Evolutionary conservation across 345 rosid genomes (phyloP), one percentile per base, ranked within the genome.

Genomic region (Eutrema japonicum): DNA sequence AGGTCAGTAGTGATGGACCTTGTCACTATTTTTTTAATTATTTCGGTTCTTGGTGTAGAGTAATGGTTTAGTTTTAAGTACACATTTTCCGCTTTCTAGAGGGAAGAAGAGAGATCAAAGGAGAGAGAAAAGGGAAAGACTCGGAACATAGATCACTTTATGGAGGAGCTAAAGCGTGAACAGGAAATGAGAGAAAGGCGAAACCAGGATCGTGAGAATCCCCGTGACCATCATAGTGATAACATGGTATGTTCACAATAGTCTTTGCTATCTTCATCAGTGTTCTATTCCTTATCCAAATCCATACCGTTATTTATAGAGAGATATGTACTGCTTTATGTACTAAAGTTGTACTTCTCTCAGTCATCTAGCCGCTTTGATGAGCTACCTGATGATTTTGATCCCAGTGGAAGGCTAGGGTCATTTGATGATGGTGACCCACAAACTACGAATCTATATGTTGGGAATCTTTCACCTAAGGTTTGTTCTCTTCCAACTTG

Each of bases 381-480:
- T 84, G 97, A 92, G 74, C 84, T 92, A 26, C 90, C 90, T 45
- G 96, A 89, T 81, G 97, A 89, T 48, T 89, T 92, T 69, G 97
- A 92, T 88, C 93, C 96, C 52, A 89, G 92, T 77, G 96, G 96
- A 72, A 89, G 73, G 81, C 85, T 91, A 47, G 97, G 96, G 76
- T 91, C 97, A 56, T 86, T 91, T 85, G 96, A 91, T 71, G 96
- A 91, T 70, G 93, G 91, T 73, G 97, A 91, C 82, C 97, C 97
- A 51, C 97, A 89, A 68, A 89, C 97, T 38, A 88, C 92, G 43
- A 92, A 92, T 73, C 93, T 92, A 12, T 89, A 92, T 79, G 97
- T 89, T 74, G 97, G 96, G 53, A 92, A 89, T 80, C 98, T 89
- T 47, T 86, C 92, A 29, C 89, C 94, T 6, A 84, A 89, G 89